phyloP scores from a whole-genome alignment of 2,329 filamentous ascomycete species.

The Amesomyces nigricolor region DNA sequence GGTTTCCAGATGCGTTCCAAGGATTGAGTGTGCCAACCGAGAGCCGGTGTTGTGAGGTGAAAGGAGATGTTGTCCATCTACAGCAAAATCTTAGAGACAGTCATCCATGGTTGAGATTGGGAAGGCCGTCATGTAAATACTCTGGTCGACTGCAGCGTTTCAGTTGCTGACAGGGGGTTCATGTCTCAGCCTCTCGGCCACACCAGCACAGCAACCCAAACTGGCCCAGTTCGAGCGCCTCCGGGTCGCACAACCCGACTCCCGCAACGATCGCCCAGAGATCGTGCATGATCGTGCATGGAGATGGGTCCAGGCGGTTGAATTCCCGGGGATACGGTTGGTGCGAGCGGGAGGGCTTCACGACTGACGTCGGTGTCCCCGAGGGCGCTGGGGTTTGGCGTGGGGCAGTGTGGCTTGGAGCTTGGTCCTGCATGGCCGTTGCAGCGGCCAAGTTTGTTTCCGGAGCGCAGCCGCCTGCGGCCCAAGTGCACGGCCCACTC shows the following conservation, averaged over 20 bases:
- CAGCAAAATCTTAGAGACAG: no score
- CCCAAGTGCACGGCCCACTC: background rate
- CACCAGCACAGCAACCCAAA: background rate
- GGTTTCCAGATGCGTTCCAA: no score
- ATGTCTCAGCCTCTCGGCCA: constrained; percentile 4
- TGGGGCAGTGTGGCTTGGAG: constrained; percentile 6
- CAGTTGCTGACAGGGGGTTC: background rate
- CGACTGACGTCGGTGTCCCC: background rate
- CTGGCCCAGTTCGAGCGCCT: background rate
- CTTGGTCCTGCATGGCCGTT: background rate
- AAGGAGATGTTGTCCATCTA: no score
- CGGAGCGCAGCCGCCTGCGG: background rate
- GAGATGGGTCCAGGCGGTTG: background rate
- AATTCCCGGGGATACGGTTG: background rate
- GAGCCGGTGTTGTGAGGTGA: no score
- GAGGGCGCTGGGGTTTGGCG: background rate
- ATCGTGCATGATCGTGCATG: constrained; percentile 4
- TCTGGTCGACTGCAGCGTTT: background rate
- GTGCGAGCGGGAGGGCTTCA: background rate
- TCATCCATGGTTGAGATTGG: background rate
- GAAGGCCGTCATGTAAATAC: background rate
- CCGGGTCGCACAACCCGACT: background rate
- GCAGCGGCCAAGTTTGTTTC: constrained; percentile 6
- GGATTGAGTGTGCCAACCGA: no score
- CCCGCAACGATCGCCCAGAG: background rate